A percentile compares a stretch with the other conserved stretches of the same genome.
Conservation (phyloP, 2,329 filamentous ascomycete genomes). For the Monosporascus sp. region DNA sequence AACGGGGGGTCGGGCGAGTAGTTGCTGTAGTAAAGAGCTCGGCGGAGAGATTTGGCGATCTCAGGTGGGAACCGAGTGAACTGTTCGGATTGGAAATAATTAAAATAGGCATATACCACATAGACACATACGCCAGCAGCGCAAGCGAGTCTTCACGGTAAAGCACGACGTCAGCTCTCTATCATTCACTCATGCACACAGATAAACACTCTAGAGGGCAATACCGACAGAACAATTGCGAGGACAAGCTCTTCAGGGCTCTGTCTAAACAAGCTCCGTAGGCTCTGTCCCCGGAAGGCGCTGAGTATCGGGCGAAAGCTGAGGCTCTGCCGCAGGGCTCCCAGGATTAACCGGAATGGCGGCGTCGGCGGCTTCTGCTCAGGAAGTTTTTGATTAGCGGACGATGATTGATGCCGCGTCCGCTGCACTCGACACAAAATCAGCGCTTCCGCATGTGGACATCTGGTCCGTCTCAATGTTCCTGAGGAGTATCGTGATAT, state of each 20-base stretch:
- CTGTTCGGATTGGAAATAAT: slow-evolving; percentile 49
- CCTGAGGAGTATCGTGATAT: slow-evolving; percentile 3
- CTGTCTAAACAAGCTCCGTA: slow-evolving; percentile 33
- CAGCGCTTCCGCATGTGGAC: slow-evolving; percentile 5
- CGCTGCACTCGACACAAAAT: slow-evolving; percentile 14
- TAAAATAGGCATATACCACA: slow-evolving; percentile 42
- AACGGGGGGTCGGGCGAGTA: slow-evolving; percentile 67
- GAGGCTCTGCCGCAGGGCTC: slow-evolving; percentile 27
- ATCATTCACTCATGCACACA: not conserved
- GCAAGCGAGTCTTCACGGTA: slow-evolving; percentile 28
- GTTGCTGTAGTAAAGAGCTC: slow-evolving; percentile 83
- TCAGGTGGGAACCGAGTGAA: slow-evolving; percentile 60
- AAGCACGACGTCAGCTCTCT: slow-evolving; percentile 15
- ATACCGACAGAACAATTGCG: slow-evolving; percentile 35
- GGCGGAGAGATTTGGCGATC: slow-evolving; percentile 72
- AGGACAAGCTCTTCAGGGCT: slow-evolving; percentile 40
- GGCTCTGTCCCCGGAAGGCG: slow-evolving; percentile 33
- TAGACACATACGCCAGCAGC: slow-evolving; percentile 31
- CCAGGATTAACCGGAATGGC: slow-evolving; percentile 19
- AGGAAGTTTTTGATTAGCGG: slow-evolving; percentile 8
- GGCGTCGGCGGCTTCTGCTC: slow-evolving; percentile 20
- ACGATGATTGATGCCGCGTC: slow-evolving; percentile 19
- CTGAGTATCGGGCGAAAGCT: slow-evolving; percentile 30
- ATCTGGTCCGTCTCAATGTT: slow-evolving; percentile 1
- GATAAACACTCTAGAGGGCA: not conserved